Base-by-base conservation (phyloP, 441 rosid species). In the Hura crepitans region DNA sequence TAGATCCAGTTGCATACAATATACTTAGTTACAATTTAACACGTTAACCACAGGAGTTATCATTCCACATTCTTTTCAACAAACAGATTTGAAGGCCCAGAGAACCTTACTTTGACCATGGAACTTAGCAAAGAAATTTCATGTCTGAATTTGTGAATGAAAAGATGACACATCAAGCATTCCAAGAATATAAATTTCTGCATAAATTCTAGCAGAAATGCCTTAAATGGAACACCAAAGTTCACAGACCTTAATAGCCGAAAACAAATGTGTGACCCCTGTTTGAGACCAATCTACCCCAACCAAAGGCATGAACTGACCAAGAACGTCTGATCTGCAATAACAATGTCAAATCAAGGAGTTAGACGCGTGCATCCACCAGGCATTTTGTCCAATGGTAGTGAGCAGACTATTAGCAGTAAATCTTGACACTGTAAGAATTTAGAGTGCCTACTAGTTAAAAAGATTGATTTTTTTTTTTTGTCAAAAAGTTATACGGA, bases 271-370 rank as follows among this genome's bases (percentile, higher is more conserved):
- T 33, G 98, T 83, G 72, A 96, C 99, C 4, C 98, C 99, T 27
- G 89, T 87, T 80, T 96, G 99, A 15, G 91, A 86, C 99, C 99
- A 96, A 79, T 96, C 99, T 68, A 83, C 73, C 56, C 99, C 98
- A 70, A 96, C 94, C 76, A 93, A 77, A 75, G 97, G 99, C 99
- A 96, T 96, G 79, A 96, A 91, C 82, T 96, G 99, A 62, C 99
- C 99, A 66, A 96, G 85, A 55, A 93, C 97, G 75, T 96, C 99
- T 22, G 99, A 96, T 80, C 99, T 96, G 86, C 6, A 43, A 77
- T 23, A 79, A 72, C 20, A 75, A 66, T 45, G 59, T 37, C 55
- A 54, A 60, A 33, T 14, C 55, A 22, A 77, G 45, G 51, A 72
- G 43, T 69, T 59, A 70, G 59, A 69, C 60, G 22, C 39, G 7